These are phyloP conservation scores for Coemansia sp. DNA, from an alignment of 192 early-diverging fungal species.

Conservation along the genomic window DNA sequence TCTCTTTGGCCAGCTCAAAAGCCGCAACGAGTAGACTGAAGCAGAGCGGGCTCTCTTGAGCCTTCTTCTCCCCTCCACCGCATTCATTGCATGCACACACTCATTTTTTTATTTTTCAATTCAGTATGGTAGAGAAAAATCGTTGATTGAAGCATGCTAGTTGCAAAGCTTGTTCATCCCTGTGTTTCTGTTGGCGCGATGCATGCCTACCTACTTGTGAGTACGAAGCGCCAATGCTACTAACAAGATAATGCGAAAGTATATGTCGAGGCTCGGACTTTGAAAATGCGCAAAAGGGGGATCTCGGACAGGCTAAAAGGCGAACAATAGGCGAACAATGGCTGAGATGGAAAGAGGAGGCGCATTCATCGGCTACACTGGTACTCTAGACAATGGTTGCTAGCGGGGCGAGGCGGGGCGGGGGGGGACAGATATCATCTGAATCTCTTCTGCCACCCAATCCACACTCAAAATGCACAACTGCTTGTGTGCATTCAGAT, in stretches of 20 bases:
- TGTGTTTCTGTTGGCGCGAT: no score
- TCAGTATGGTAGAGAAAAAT: background rate
- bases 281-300: background rate
- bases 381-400: no score
- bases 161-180: background rate
- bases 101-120: slow-evolving; percentile 2
- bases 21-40: slow-evolving; percentile 33
- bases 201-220: no score
- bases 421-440: no score
- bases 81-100: background rate
- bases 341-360: background rate
- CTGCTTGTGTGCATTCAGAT: background rate
- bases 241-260: no score
- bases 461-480: no score
- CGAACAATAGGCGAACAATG: slow-evolving; percentile 1
- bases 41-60: background rate
- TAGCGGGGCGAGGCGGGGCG: no score
- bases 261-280: background rate
- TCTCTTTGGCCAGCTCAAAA: slow-evolving; percentile 69
- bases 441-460: no score
- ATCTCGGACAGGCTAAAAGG: background rate
- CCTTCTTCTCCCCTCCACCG: background rate
- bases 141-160: background rate
- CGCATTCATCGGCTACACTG: background rate
- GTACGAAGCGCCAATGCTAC: no score